Base-by-base conservation (phyloP, 495 filamentous ascomycete species). In the Hyaloscypha bicolor region DNA sequence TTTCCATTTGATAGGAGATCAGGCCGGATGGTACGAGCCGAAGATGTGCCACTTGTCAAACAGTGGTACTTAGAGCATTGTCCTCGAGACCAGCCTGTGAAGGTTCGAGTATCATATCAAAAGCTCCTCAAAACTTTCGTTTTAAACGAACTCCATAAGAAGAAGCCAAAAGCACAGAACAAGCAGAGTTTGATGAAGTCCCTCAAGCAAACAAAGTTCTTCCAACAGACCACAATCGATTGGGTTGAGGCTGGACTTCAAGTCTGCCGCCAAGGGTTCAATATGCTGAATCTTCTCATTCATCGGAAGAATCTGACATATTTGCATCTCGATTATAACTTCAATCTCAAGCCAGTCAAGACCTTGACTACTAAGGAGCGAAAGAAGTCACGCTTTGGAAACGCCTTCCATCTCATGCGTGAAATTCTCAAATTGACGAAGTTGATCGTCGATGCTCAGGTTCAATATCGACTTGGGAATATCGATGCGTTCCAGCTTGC, bases 191-290 rank as follows among this genome's bases (percentile, higher is more conserved):
- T 99, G 58, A 85, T 97, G 76, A 90, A 87, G 72, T 94, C 91
- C 1, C 75, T 99, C 71, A 97, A 97, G 76, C 88, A 90, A 58
- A 99, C 96, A 31, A 99, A 98, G 75, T 99, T 98, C 80, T 99
- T 99, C 85, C 96, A 99, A 81, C 94, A 97, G 73, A 99, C 96
- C 1, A 97, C 93, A 0, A 97, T 98, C 68, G 96, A 99, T 77
- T 99, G 96, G 96, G 95, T 99, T 33, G 96, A 99, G 79, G 96
- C 96, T 68, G 96, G 96, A 77, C 85, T 99, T 72, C 96, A 98
- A 81, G 96, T 99, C 66, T 98, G 95, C 77, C 87, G 96, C 55
- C 96, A 99, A 75, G 96, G 96, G 35, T 99, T 97, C 82, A 99
- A 98, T 81, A 99, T 99, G 96, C 83, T 99, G 68, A 99, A 98